Base-by-base conservation (phyloP, 371 early-diverging fungal species). In the Umbelopsis sp. region DNA sequence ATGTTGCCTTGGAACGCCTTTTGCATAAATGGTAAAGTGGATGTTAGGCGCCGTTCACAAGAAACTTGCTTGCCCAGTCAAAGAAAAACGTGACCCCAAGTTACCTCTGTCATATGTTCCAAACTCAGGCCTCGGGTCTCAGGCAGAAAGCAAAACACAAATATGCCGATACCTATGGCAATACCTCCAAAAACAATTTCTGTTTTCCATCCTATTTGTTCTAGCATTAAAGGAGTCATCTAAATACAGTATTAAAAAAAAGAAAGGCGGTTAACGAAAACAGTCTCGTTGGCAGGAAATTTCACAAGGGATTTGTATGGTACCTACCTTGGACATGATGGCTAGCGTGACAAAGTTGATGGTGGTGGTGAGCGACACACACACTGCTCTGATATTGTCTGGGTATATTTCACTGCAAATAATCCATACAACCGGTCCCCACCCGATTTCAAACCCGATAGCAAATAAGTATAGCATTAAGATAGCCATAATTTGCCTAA, bases 21-120 rank as follows among this genome's bases (percentile, higher is more conserved):
- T 25, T 51, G 52, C 22, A 12, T 12, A 57, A 35, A 32, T 14
- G 35, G 32, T 3, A 57, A 4, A 25, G 35, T 35, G n/a, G 6
- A 16, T 48, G 41, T 41, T 41, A 41, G 22, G 41, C 41, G 41
- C 41, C 41, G 29, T 41, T 41, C 41, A 41, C 38, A 38, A 38
- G 38, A 38, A 38, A 38, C 41, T 10, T 12, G 1, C 7, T 7
- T 10, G 18, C 18, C 18, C 16, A 48, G 48, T 20, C 5, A 48
- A 48, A n/a, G 18, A 48, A 48, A n/a, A 48, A 48, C 48, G 41
- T 41, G 41, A 41, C 7, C 22, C 22, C 41, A 41, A 35, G 22
- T 29, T 57, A 57, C 57, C 57, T 57, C 57, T 57, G 57, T 57
- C 57, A 57, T 57, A 29, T 57, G 57, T 29, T 57, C 57, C 35